These are phyloP conservation scores for Pseudogymnoascus sp. DNA, from an alignment of 2,329 filamentous ascomycete species.

Conservation along the genomic window DNA sequence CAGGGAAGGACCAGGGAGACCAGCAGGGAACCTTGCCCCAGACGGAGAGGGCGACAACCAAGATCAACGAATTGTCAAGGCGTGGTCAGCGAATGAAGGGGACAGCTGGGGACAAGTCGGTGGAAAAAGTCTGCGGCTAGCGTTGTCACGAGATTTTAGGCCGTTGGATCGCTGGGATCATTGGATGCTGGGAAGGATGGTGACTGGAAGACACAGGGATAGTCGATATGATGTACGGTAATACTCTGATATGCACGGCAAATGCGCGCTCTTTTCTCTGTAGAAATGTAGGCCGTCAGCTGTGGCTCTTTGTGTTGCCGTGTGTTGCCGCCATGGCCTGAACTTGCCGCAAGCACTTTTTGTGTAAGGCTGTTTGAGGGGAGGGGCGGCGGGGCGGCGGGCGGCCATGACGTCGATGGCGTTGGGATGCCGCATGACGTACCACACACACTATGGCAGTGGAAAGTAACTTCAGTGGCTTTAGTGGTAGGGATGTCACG, in stretches of 20 bases:
- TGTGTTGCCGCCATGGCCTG: background rate
- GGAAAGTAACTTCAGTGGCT: background rate
- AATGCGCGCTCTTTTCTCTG: background rate
- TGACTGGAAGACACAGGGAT: background rate
- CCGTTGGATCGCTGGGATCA: background rate
- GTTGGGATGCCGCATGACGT: slow-evolving; percentile 1
- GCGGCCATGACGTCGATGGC: background rate
- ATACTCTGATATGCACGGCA: background rate
- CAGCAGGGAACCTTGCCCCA: slow-evolving; percentile 6
- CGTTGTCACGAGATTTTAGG: slow-evolving; percentile 2
- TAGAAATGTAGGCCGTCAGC: background rate
- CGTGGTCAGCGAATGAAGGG: background rate
- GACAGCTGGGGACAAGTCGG: background rate
- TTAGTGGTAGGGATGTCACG: background rate
- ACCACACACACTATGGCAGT: background rate
- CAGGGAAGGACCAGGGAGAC: background rate
- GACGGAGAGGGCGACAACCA: slow-evolving; percentile 1
- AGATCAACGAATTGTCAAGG: background rate
- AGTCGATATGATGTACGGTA: background rate
- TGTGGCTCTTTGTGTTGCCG: background rate
- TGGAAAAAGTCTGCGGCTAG: slow-evolving; percentile 6
- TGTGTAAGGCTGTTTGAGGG: background rate
- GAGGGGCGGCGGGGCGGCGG: background rate
- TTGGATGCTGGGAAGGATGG: background rate
- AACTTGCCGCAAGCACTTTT: background rate